Evolutionary conservation across 306 rosid species (phyloP).

Genomic region (Crotalaria pallida): DNA sequence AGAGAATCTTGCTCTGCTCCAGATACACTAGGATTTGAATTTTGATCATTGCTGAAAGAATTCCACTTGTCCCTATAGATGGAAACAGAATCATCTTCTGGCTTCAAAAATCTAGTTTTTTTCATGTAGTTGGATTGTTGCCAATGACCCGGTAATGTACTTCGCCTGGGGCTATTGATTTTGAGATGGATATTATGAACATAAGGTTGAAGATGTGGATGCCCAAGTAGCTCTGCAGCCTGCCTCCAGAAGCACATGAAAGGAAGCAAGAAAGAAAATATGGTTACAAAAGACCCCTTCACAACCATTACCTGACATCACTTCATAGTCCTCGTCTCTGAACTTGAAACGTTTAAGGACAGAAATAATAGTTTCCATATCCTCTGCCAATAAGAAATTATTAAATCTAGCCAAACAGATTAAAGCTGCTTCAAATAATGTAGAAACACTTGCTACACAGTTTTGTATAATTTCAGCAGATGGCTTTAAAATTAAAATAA

Average conservation of each 20-base stretch:
- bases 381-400: neutral
- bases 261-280: neutral
- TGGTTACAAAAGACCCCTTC: neutral
- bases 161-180: slow-evolving; percentile 59
- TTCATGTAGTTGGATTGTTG: slow-evolving; percentile 44
- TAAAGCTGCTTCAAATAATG: neutral
- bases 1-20: slow-evolving; percentile 59
- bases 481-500: neutral
- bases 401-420: neutral
- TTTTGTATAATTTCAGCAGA: neutral
- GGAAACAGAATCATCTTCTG: slow-evolving; percentile 33
- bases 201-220: slow-evolving; percentile 68
- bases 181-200: slow-evolving; percentile 70
- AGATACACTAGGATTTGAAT: slow-evolving; percentile 64
- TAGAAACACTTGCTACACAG: neutral
- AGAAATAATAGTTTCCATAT: neutral
- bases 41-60: slow-evolving; percentile 52
- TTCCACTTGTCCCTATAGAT: slow-evolving; percentile 42
- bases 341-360: neutral
- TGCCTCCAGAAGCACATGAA: slow-evolving; percentile 34
- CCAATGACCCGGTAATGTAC: slow-evolving; percentile 44
- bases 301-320: neutral
- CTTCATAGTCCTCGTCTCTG: neutral
- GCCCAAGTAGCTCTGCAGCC: slow-evolving; percentile 83
- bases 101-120: slow-evolving; percentile 64